These are phyloP conservation scores for Candida maesae DNA, from an alignment of 805 yeast species.

Conservation along the genomic window DNA sequence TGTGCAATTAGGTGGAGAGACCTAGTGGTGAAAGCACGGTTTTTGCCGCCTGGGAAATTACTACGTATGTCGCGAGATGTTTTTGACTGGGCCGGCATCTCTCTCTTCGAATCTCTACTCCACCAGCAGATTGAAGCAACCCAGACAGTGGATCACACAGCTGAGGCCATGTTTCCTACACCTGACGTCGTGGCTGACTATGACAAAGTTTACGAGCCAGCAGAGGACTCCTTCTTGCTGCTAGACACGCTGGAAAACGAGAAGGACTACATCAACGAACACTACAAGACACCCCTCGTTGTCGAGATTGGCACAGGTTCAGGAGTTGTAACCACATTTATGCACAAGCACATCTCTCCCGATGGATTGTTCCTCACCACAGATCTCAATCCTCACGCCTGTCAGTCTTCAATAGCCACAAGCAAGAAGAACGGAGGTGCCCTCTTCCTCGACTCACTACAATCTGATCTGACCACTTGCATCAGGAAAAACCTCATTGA, in stretches of 20 bases:
- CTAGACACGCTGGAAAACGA: conserved; percentile 77
- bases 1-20: too few relatives aligned
- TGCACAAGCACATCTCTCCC: conserved; percentile 55
- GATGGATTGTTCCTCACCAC: conserved; percentile 57
- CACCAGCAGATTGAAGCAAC: too few relatives aligned
- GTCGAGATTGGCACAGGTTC: conserved; percentile 91
- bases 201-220: conserved; percentile 86
- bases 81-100: too few relatives aligned
- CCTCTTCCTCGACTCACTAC: conserved; percentile 42
- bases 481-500: conserved; percentile 52
- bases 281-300: conserved; percentile 48
- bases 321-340: conserved; percentile 81
- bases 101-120: not conserved
- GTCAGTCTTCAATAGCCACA: conserved; percentile 48
- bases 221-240: conserved; percentile 86
- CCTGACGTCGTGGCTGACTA: conserved; percentile 62
- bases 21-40: too few relatives aligned
- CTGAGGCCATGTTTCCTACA: conserved; percentile 67
- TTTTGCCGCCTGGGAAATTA: not conserved
- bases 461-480: conserved; percentile 54
- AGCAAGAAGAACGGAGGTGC: conserved; percentile 32
- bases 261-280: conserved; percentile 30
- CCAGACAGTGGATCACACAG: not conserved
- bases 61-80: too few relatives aligned
- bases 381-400: conserved; percentile 80